Evolutionary conservation across 768 basidiomycete species (phyloP).

Genomic region (Clathrus columnatus): DNA sequence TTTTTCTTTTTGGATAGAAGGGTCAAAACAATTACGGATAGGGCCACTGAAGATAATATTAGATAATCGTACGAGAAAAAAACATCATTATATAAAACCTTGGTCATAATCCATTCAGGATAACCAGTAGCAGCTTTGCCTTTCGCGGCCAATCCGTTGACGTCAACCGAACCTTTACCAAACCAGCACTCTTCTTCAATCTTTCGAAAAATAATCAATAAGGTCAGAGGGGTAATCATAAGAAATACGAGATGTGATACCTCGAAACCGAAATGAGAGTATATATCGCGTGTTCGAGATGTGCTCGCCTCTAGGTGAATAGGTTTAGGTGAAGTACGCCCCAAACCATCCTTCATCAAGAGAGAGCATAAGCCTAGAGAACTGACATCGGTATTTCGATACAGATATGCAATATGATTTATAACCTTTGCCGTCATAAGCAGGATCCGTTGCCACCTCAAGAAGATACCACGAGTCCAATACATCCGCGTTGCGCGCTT

Average conservation of each 20-base stretch:
- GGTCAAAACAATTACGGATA: too few species aligned
- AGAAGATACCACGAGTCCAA: constrained; percentile 16
- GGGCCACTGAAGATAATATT: too few species aligned
- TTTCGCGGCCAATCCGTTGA: neutral
- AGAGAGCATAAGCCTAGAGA: constrained; percentile 14
- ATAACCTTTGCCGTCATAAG: constrained; percentile 14
- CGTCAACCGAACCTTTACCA: constrained; percentile 1
- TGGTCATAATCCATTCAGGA: constrained; percentile 7
- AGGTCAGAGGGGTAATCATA: too few species aligned
- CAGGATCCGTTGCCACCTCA: constrained; percentile 13
- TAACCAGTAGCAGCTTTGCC: neutral
- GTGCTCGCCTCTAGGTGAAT: constrained; percentile 16
- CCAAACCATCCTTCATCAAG: constrained; percentile 15
- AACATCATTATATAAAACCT: too few species aligned
- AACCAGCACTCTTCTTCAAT: constrained; percentile 1
- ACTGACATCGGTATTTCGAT: too few species aligned
- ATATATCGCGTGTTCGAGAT: constrained; percentile 14
- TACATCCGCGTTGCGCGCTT: constrained; percentile 7
- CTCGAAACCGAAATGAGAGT: constrained; percentile 18
- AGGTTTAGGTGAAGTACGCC: constrained; percentile 13
- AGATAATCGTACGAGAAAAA: too few species aligned
- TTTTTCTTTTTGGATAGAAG: too few species aligned
- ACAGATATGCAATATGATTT: too few species aligned
- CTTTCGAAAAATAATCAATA: neutral
- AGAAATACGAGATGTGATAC: neutral